A percentile compares a stretch with the other conserved stretches of the same genome.
Evolutionary conservation across 2,329 filamentous ascomycete genomes (phyloP).

Genomic region (Clarireedia paspali): DNA sequence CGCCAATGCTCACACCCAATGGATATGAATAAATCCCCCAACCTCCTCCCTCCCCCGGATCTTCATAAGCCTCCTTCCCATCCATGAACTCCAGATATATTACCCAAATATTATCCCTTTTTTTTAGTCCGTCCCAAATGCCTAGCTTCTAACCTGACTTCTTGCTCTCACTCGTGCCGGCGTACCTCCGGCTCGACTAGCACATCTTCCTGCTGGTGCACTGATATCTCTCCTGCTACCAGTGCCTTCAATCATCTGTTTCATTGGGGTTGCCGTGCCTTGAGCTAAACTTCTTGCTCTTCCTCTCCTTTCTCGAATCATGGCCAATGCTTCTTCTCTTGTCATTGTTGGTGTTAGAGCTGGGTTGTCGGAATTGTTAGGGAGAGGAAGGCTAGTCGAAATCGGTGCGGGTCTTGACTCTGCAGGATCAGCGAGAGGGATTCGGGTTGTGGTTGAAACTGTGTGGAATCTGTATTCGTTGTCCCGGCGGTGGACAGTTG

Average conservation of each 20-base stretch:
- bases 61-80: too few species aligned
- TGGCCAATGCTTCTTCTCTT: conserved; percentile 66
- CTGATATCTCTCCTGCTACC: conserved; percentile 25
- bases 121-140: too few species aligned
- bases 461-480: conserved; percentile 24
- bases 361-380: conserved; percentile 34
- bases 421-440: conserved; percentile 26
- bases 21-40: too few species aligned
- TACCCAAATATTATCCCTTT: too few species aligned
- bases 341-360: conserved; percentile 59
- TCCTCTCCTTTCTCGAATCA: conserved; percentile 65
- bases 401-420: conserved; percentile 3
- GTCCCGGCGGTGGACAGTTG: conserved; percentile 16
- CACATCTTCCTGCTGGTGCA: conserved; percentile 21
- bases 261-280: conserved; percentile 52
- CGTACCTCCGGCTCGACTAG: background rate
- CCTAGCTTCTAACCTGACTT: background rate
- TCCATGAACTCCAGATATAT: too few species aligned
- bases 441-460: conserved; percentile 28
- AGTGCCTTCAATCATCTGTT: conserved; percentile 28
- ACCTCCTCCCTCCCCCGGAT: too few species aligned
- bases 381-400: conserved; percentile 9
- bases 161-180: too few species aligned
- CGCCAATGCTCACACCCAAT: too few species aligned
- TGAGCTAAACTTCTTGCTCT: conserved; percentile 62